These are phyloP conservation scores for Aspergillus cejpii DNA, from an alignment of 2,329 filamentous ascomycete genomes.

Conservation along the genomic window DNA sequence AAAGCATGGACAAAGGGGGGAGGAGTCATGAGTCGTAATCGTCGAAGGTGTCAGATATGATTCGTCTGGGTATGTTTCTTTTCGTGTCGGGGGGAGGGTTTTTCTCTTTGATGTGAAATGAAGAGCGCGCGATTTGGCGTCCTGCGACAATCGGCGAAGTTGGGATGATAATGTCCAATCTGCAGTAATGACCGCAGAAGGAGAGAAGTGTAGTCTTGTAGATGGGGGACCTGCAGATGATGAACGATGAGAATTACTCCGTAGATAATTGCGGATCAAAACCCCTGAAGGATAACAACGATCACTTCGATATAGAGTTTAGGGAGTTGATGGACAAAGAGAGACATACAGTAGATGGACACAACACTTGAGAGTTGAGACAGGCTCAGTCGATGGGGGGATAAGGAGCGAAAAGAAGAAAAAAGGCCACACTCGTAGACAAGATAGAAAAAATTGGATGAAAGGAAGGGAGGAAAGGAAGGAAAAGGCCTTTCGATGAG, in stretches of 20 bases:
- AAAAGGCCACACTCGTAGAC: background rate
- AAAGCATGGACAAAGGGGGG: background rate
- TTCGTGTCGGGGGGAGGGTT: background rate
- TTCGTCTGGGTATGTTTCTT: background rate
- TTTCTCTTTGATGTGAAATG: background rate
- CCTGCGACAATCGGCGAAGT: conserved; percentile 19
- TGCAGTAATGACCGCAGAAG: conserved; percentile 3
- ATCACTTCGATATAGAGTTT: background rate
- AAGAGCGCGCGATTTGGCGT: conserved; percentile 17
- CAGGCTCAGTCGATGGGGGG: background rate
- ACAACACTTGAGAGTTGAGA: background rate
- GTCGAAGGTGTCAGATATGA: background rate
- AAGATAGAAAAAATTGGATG: background rate
- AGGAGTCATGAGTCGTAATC: background rate
- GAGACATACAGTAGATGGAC: background rate
- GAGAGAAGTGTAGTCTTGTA: conserved; percentile 3
- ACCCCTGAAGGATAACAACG: background rate
- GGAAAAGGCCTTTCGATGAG: background rate
- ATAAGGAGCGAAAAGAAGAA: background rate
- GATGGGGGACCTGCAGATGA: no score
- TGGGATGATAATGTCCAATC: conserved; percentile 5
- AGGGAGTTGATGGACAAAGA: background rate
- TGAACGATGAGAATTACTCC: background rate
- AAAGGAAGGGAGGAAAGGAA: background rate
- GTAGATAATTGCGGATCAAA: background rate